Conservation (phyloP, 768 basidiomycete species). For the Lactifluus hygrophoroides region DNA sequence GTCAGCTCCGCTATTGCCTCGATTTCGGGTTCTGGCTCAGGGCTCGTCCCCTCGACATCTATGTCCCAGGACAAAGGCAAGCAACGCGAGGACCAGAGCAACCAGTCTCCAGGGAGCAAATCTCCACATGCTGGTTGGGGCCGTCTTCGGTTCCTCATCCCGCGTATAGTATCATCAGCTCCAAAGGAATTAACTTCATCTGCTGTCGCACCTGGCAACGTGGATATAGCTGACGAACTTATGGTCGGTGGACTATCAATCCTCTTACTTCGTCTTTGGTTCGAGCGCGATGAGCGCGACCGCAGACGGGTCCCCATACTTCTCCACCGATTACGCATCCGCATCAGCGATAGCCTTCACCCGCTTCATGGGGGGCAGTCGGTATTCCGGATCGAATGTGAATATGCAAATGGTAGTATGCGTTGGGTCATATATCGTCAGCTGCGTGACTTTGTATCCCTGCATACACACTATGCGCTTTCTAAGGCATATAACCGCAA, state of each 20-base stretch:
- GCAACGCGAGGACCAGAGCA: slow-evolving; percentile 8
- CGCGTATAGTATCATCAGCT: slow-evolving; percentile 37
- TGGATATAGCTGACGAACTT: slow-evolving; percentile 77
- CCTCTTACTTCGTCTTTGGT: slow-evolving; percentile 73
- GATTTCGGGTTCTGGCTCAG: neutral
- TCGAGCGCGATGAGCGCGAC: slow-evolving; percentile 81
- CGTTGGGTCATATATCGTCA: slow-evolving; percentile 96
- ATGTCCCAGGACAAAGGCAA: slow-evolving; percentile 4
- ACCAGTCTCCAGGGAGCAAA: slow-evolving; percentile 20
- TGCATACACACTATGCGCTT: slow-evolving; percentile 84
- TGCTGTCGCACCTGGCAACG: slow-evolving; percentile 41
- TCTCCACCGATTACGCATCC: slow-evolving; percentile 73
- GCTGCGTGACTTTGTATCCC: slow-evolving; percentile 80
- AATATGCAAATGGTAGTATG: slow-evolving; percentile 88
- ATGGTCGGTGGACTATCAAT: slow-evolving; percentile 72
- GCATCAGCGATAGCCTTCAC: slow-evolving; percentile 79
- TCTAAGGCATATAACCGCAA: slow-evolving; percentile 73
- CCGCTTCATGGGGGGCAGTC: slow-evolving; percentile 69
- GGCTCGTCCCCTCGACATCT: neutral
- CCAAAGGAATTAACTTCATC: slow-evolving; percentile 30
- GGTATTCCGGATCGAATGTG: slow-evolving; percentile 88
- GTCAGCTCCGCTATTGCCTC: neutral
- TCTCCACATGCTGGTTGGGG: slow-evolving; percentile 44
- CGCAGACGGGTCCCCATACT: slow-evolving; percentile 72
- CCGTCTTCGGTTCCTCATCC: slow-evolving; percentile 56